Evolutionary conservation across 2,329 filamentous ascomycete genomes (phyloP), one percentile per base, ranked within the genome.

Genomic region (Trichoderma citrinoviride): DNA sequence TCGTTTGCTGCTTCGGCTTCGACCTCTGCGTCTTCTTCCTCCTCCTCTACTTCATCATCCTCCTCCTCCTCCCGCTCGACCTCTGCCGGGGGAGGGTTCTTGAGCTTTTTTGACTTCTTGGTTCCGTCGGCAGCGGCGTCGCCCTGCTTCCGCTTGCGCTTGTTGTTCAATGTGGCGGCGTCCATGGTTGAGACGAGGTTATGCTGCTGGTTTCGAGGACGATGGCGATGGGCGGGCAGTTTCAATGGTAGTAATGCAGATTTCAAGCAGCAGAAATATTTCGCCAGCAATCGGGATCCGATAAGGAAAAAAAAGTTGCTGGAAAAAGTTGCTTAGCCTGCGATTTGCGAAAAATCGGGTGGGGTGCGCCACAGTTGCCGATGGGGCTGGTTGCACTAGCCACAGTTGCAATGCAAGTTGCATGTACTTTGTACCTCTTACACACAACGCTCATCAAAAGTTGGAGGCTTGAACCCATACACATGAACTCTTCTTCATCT

Each of bases 111-210:
- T 25, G 73, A 64, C 40, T 57, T 40, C 6, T 67, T 67, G 5
- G 66, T 60, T 41, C 72, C 67, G 29, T 70, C 66, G 41, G 71
- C 70, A 52, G 71, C 68, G 10, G 73, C 69, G 64, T 78, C 74
- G 60, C 71, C 73, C 65, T 74, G 76, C 69, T 73, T 77, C 64
- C 76, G 75, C 68, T 78, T 80, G 66, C 81, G 77, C 75, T 83
- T 83, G 69, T 82, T 82, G 71, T 70, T 77, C 53, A 74, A 70
- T 52, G 72, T 71, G 46, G 73, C 69, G 66, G 73, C 70, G 69
- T 75, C 73, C 77, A 78, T 78, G 21, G 46, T n/a, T n/a, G n/a
- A n/a, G n/a, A n/a, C 23, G 60, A 63, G 23, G 5, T 15, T 15
- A 61, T 75, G 66, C n/a, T 47, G 41, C 7, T 56, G 44, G 3